phyloP scores from a whole-genome alignment of 2,329 filamentous ascomycete species.

The Lithohypha guttulata region DNA sequence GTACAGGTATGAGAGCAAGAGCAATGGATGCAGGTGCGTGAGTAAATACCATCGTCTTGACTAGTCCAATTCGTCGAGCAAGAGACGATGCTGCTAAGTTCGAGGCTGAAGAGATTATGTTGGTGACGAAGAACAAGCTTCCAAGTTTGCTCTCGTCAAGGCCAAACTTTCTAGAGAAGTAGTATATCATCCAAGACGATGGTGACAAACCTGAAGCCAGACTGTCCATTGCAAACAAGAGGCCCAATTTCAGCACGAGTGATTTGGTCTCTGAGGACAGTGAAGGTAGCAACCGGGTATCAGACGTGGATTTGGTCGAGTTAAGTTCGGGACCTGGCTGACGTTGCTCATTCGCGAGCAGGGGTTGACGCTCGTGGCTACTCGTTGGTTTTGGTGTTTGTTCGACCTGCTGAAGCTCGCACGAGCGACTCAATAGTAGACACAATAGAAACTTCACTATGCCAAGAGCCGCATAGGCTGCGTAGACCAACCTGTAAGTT shows the following conservation, averaged over 20 bases:
- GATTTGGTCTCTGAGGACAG: conserved; percentile 47
- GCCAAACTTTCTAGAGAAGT: conserved; percentile 44
- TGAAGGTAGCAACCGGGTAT: conserved; percentile 37
- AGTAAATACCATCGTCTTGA: conserved; percentile 63
- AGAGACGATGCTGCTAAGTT: conserved; percentile 49
- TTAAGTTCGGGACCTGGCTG: background rate
- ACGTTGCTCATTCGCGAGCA: background rate
- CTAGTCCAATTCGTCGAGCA: conserved; percentile 50
- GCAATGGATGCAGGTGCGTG: conserved; percentile 60
- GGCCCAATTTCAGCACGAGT: conserved; percentile 50
- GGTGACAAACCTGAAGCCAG: conserved; percentile 60
- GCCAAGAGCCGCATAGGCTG: conserved; percentile 47
- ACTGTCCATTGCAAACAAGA: conserved; percentile 57
- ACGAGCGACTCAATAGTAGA: conserved; percentile 37
- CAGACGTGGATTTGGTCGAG: background rate
- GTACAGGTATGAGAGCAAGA: conserved; percentile 51
- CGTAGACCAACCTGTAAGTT: conserved; percentile 48
- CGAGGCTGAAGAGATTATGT: conserved; percentile 31
- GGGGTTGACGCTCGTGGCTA: conserved; percentile 1
- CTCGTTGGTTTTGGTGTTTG: background rate
- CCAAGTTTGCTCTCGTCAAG: conserved; percentile 43
- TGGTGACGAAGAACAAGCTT: conserved; percentile 42
- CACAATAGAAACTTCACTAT: conserved; percentile 46
- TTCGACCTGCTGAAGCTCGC: conserved; percentile 28
- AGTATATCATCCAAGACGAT: conserved; percentile 43